Conservation (phyloP, 192 early-diverging fungal species). For the Linnemannia hyalina region DNA sequence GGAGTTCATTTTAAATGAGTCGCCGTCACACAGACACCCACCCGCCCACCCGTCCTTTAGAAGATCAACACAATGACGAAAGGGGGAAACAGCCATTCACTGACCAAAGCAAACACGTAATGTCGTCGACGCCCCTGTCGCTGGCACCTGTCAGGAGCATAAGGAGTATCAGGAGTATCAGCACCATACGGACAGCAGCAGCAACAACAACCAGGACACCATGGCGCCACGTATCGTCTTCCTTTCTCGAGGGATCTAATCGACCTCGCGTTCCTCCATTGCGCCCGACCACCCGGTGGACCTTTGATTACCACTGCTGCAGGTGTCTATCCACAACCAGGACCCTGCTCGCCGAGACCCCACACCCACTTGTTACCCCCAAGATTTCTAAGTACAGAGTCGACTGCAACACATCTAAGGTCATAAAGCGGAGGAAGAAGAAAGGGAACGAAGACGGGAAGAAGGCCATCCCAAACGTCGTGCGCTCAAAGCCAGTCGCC, state of each 20-base stretch:
- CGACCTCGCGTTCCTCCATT: neutral
- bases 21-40: neutral
- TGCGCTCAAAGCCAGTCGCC: neutral
- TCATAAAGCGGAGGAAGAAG: slow-evolving; percentile 15
- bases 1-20: neutral
- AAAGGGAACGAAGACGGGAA: neutral
- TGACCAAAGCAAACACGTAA: neutral
- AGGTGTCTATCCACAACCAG: neutral
- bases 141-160: slow-evolving; percentile 1
- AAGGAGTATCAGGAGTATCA: neutral
- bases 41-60: neutral
- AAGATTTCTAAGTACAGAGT: slow-evolving; percentile 16
- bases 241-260: neutral
- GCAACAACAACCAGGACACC: neutral
- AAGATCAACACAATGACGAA: neutral
- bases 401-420: slow-evolving; percentile 13
- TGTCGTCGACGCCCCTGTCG: slow-evolving; percentile 1
- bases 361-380: neutral
- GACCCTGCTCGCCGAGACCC: neutral
- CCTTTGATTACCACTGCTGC: neutral
- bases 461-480: neutral
- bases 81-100: neutral
- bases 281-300: neutral
- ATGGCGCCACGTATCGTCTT: neutral
- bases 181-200: neutral